phyloP scores from a whole-genome alignment of 2,329 filamentous ascomycete species.

The Didymella keratinophila region DNA sequence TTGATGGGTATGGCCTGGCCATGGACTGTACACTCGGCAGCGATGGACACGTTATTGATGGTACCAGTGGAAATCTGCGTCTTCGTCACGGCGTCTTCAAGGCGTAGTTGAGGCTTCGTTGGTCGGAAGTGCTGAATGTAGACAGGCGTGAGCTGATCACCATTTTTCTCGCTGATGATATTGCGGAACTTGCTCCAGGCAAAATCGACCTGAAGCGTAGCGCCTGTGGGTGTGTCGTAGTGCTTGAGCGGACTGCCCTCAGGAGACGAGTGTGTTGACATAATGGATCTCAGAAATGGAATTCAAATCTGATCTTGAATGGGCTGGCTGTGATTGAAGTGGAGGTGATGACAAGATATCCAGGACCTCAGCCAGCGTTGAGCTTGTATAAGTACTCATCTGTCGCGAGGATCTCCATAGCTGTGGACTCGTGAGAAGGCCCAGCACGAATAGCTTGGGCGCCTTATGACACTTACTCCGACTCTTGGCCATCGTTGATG shows the following conservation, averaged over 20 bases:
- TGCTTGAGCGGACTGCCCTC: not conserved
- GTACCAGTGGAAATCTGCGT: conserved; percentile 23
- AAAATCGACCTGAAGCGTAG: conserved; percentile 29
- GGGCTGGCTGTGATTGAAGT: not conserved
- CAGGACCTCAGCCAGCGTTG: not conserved
- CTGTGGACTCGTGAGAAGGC: not conserved
- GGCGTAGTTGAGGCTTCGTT: conserved; percentile 29
- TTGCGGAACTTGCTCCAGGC: conserved; percentile 34
- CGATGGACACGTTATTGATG: conserved; percentile 28
- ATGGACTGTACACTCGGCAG: conserved; percentile 26
- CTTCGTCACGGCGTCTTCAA: conserved; percentile 17
- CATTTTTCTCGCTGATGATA: conserved; percentile 23
- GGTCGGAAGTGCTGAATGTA: conserved; percentile 33
- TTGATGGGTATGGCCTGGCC: conserved; percentile 25
- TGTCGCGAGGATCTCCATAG: not conserved
- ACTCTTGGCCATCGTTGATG: conserved; percentile 12
- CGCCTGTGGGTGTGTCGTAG: conserved; percentile 15
- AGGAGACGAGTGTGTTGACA: conserved; percentile 10
- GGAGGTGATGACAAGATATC: not conserved
- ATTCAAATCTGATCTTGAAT: not conserved
- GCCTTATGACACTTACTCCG: conserved; percentile 5
- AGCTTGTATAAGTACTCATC: conserved; percentile 7
- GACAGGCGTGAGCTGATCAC: conserved; percentile 19
- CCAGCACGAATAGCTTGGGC: not conserved
- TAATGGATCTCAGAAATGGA: not conserved